Percentiles rank a stretch among this genome's conserved stretches.
Evolutionary conservation across 768 basidiomycete genomes (phyloP).

Genomic region (Suillus clintonianus): DNA sequence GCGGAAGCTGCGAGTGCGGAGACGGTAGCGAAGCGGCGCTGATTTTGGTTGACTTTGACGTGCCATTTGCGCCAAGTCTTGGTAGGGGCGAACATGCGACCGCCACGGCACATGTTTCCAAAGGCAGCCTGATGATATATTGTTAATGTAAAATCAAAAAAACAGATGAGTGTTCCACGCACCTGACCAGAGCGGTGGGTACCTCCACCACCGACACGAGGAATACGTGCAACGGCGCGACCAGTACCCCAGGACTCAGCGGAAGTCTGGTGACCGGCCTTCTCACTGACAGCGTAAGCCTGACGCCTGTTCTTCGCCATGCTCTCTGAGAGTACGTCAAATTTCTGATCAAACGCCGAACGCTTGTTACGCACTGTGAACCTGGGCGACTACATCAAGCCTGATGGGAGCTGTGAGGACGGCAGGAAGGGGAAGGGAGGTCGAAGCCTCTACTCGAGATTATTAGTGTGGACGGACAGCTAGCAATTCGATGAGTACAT

Average conservation of each 20-base stretch:
- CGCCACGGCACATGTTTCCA: constrained; percentile 99
- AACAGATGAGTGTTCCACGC: neutral
- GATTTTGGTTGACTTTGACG: constrained; percentile 99
- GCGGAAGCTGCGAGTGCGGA: constrained; percentile 98
- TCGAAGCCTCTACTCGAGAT: constrained; percentile 65
- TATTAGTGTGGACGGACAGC: neutral
- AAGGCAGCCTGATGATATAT: constrained; percentile 77
- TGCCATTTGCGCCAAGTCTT: constrained; percentile 99
- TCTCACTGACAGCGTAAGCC: constrained; percentile 94
- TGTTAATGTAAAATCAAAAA: neutral
- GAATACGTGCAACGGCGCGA: constrained; percentile 99
- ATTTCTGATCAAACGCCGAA: constrained; percentile 14
- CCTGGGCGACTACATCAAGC: constrained; percentile 96
- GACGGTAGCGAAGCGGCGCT: constrained; percentile 96
- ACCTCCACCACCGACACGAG: constrained; percentile 98
- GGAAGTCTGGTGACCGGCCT: constrained; percentile 98
- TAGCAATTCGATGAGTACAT: constrained; percentile 18
- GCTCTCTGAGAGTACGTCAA: constrained; percentile 62
- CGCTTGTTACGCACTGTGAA: constrained; percentile 87
- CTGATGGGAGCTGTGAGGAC: constrained; percentile 98
- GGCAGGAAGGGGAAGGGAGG: constrained; percentile 90
- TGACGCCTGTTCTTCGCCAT: constrained; percentile 98
- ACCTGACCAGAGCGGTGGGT: constrained; percentile 98
- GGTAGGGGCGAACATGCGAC: constrained; percentile 99
- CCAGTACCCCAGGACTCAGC: constrained; percentile 99